Percentiles rank a stretch among this genome's conserved stretches.
These are phyloP conservation scores for Arthrobotrys sphaeroides DNA, from an alignment of 2,329 filamentous ascomycete species.

Conservation along the genomic window DNA sequence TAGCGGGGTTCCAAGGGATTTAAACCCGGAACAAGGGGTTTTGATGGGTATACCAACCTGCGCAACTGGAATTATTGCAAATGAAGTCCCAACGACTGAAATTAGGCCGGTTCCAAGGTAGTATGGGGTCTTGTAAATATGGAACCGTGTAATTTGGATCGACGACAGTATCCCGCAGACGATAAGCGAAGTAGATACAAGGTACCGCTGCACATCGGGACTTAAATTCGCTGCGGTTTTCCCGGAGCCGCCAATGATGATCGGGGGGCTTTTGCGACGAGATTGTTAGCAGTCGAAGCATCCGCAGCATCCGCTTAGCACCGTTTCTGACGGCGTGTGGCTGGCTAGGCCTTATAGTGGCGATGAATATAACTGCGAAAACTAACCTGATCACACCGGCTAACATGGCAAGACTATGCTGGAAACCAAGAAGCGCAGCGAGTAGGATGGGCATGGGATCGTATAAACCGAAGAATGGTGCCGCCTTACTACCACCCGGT, in stretches of 20 bases:
- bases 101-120: constrained; percentile 78
- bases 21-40: no score
- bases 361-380: background rate
- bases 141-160: constrained; percentile 74
- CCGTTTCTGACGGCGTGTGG: constrained; percentile 59
- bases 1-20: no score
- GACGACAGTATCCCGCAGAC: constrained; percentile 73
- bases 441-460: constrained; percentile 74
- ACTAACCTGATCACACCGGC: constrained; percentile 64
- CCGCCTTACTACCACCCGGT: constrained; percentile 70
- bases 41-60: constrained; percentile 59
- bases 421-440: constrained; percentile 73
- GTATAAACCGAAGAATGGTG: constrained; percentile 76
- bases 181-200: constrained; percentile 75
- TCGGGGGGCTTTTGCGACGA: constrained; percentile 64
- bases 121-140: constrained; percentile 69
- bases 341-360: background rate
- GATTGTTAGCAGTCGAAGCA: constrained; percentile 61
- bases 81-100: constrained; percentile 77
- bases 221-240: constrained; percentile 68
- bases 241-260: constrained; percentile 68
- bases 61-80: constrained; percentile 77
- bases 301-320: no score
- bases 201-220: constrained; percentile 68
- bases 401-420: constrained; percentile 74